Evolutionary conservation across 2,329 filamentous ascomycete species (phyloP), one percentile per base, ranked within the genome.

Genomic region (Chaetomium sp.): DNA sequence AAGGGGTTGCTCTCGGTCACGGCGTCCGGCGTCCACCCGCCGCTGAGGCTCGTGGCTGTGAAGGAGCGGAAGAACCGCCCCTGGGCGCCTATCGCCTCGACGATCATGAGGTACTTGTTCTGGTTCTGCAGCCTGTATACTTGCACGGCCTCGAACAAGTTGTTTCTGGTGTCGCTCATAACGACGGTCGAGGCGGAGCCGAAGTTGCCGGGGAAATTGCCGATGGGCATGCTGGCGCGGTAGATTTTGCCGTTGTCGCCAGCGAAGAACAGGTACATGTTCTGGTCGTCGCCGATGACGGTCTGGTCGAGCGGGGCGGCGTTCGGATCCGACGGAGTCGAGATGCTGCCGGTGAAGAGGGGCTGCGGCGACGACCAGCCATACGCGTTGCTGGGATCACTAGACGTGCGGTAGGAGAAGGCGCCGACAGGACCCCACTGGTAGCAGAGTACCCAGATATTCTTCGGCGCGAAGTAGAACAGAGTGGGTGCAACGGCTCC

Each of bases 181-280:
- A 88, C 70, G 0, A 82, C 75, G 2, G 79, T 81, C 0, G 78
- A 82, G 0, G 78, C 63, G 0, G 78, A 76, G 65, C 87, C 86
- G 71, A 90, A 89, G 73, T 74, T 81, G 42, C 82, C 81, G 0
- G 87, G 87, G 79, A 90, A 90, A 66, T 84, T 82, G 54, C 74
- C 80, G 25, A 88, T 83, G 47, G 87, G 80, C 85, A 88, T 89
- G 72, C 80, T 83, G 59, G 86, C 73, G 1, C 87, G 81, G 76
- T 90, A 90, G 71, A 90, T 86, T 53, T 82, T 83, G 73, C 87
- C 87, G 67, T 90, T 88, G 75, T 90, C 87, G 7, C 86, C 87
- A 0, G 81, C 80, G 69, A 89, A 90, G 82, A 90, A 90, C 4
- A 90, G 78, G 70, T 89, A 89, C 85, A 89, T 88, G 75, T 83